Base-by-base conservation (phyloP, 768 basidiomycete species). In the Rhizopogon salebrosus region DNA sequence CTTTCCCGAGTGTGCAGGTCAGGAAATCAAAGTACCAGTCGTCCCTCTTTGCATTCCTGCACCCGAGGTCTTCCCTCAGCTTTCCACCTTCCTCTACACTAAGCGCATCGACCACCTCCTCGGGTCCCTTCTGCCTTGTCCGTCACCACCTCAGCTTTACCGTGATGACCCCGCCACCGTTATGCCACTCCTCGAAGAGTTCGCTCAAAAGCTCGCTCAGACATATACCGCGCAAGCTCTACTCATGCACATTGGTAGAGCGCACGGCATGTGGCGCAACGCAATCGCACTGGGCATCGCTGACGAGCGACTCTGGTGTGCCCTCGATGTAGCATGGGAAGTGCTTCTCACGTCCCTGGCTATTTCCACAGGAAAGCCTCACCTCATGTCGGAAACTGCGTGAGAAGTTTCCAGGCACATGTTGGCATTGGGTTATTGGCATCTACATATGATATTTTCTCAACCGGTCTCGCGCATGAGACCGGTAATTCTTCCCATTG, bases 41-140 rank as follows among this genome's bases (percentile, higher is more conserved):
- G 73, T 90, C 11, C 84, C 83, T 2, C 68, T 92, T 59, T 74
- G 79, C 38, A 74, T 92, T 11, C 89, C 90, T 2, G 84, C 85
- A 2, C 81, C 87, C 0, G 76, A 79, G 2, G 80, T 87, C 0
- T 91, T 90, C 69, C 69, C 80, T 8, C 67, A 82, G 29, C 73
- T 92, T 8, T 82, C 83, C 58, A 66, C 73, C 0, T 90, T 79
- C 72, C 73, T 92, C 57, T 89, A 92, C 71, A 79, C 78, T 24
- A 83, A 86, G 62, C 77, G 80, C 56, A 72, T 83, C 24, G 71
- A 72, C 46, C 57, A 68, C n/a, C 77, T 92, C 51, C 73, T 92
- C 36, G 73, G 73, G 23, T 70, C 80, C 0, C 80, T 92, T 46
- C 73, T 92, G 57, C 88, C 89, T 22, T 61, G 53, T 70, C 51